Evolutionary conservation across 2,329 filamentous ascomycete genomes (phyloP).

Genomic region (Decorospora gaudefroyi): DNA sequence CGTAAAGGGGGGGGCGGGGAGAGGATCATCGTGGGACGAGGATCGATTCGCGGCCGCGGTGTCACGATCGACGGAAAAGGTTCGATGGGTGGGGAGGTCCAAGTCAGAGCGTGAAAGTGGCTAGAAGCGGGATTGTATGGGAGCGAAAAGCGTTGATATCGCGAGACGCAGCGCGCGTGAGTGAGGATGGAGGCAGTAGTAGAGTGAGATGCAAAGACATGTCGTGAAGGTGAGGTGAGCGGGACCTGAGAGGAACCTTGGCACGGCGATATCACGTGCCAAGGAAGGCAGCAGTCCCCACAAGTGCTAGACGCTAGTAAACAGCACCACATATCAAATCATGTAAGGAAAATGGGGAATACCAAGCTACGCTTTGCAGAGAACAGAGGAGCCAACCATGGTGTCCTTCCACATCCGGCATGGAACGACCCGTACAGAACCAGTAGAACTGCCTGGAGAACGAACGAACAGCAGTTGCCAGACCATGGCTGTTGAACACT

Average conservation of each 20-base stretch:
- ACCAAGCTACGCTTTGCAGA: conserved; percentile 29
- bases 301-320: conserved; percentile 31
- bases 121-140: too few relatives aligned
- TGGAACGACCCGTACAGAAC: conserved; percentile 13
- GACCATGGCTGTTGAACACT: conserved; percentile 14
- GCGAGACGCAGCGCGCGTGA: too few relatives aligned
- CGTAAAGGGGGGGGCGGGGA: conserved; percentile 3
- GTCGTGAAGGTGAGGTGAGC: not conserved
- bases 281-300: conserved; percentile 2
- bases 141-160: too few relatives aligned
- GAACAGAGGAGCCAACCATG: conserved; percentile 27
- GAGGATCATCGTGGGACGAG: too few relatives aligned
- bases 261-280: conserved; percentile 4
- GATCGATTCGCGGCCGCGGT: too few relatives aligned
- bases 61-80: too few relatives aligned
- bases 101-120: too few relatives aligned
- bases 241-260: conserved; percentile 1
- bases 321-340: conserved; percentile 31
- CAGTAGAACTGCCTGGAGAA: conserved; percentile 6
- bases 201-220: too few relatives aligned
- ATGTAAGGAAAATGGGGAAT: conserved; percentile 30
- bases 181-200: too few relatives aligned
- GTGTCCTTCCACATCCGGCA: conserved; percentile 27
- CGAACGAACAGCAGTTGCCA: conserved; percentile 11
- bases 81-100: too few relatives aligned